Percentiles rank a stretch among this genome's conserved stretches.
These are phyloP conservation scores for Orbilia javanica DNA, from an alignment of 2,329 filamentous ascomycete genomes.

Conservation along the genomic window DNA sequence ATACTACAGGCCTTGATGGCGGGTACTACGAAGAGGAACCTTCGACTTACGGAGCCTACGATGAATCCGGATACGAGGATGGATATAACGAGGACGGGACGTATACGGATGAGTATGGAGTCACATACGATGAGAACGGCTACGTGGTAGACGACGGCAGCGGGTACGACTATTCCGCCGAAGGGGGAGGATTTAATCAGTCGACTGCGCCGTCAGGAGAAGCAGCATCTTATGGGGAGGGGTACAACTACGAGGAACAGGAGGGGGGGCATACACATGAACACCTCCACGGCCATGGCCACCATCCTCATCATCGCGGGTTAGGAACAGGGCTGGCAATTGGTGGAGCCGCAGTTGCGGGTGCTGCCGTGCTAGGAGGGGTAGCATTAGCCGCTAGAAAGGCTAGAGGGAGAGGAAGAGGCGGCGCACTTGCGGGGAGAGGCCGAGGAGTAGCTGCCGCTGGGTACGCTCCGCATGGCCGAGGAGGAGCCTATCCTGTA, in stretches of 20 bases:
- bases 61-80: slow-evolving; percentile 12
- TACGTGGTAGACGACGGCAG: slow-evolving; percentile 5
- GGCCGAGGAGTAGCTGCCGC: slow-evolving; percentile 17
- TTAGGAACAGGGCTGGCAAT: slow-evolving; percentile 32
- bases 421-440: neutral
- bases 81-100: slow-evolving; percentile 10
- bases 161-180: slow-evolving; percentile 4
- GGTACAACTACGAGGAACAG: slow-evolving; percentile 10
- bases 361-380: slow-evolving; percentile 33
- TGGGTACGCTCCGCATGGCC: neutral
- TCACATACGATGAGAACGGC: slow-evolving; percentile 28
- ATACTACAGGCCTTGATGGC: neutral
- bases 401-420: slow-evolving; percentile 25
- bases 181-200: neutral
- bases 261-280: neutral
- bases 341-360: slow-evolving; percentile 41
- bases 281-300: neutral
- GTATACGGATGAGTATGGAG: slow-evolving; percentile 33
- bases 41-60: slow-evolving; percentile 4
- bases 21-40: slow-evolving; percentile 20
- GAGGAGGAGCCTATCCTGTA: slow-evolving; percentile 15
- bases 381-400: slow-evolving; percentile 36
- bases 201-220: slow-evolving; percentile 3
- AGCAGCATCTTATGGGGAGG: slow-evolving; percentile 17
- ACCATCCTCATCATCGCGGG: slow-evolving; percentile 4